Percentiles rank a stretch among this genome's conserved stretches.
Evolutionary conservation across 73 alveolate genomes (phyloP).

Genomic region (Uronychia setigera): DNA sequence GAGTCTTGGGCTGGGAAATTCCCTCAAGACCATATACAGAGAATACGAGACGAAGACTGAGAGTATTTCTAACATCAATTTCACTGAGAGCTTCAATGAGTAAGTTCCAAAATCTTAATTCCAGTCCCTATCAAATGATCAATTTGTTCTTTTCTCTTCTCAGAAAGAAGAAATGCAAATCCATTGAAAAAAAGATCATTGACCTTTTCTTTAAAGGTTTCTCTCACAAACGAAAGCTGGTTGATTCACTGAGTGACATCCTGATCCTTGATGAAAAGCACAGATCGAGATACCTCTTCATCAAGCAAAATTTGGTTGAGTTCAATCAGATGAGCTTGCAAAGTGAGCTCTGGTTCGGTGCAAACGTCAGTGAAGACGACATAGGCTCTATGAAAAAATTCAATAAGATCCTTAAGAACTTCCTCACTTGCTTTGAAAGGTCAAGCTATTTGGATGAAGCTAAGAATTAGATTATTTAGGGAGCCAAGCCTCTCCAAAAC

Average conservation of each 20-base stretch:
- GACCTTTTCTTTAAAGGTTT: neutral
- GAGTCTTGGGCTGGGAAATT: neutral
- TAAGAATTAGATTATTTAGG: neutral
- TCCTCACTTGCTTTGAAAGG: neutral
- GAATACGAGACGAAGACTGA: neutral
- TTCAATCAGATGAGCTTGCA: neutral
- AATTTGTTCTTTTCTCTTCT: neutral
- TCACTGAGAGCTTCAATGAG: neutral
- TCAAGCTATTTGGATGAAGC: neutral
- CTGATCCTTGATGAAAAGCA: neutral
- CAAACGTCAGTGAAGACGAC: neutral
- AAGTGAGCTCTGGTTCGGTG: conserved; percentile 1
- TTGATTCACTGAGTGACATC: neutral
- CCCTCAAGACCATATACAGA: neutral
- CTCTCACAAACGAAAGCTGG: neutral
- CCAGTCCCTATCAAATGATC: neutral
- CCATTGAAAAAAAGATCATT: neutral
- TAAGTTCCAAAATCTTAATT: neutral
- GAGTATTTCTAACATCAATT: neutral
- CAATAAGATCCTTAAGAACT: neutral
- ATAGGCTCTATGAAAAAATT: neutral
- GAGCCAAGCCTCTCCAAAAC: neutral
- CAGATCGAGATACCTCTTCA: neutral
- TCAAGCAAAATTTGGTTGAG: neutral
- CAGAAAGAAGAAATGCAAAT: neutral